A percentile compares a stretch with the other conserved stretches of the same genome.
Evolutionary conservation across 1,284 basidiomycete genomes (phyloP).

Genomic region (Bjerkandera adusta): DNA sequence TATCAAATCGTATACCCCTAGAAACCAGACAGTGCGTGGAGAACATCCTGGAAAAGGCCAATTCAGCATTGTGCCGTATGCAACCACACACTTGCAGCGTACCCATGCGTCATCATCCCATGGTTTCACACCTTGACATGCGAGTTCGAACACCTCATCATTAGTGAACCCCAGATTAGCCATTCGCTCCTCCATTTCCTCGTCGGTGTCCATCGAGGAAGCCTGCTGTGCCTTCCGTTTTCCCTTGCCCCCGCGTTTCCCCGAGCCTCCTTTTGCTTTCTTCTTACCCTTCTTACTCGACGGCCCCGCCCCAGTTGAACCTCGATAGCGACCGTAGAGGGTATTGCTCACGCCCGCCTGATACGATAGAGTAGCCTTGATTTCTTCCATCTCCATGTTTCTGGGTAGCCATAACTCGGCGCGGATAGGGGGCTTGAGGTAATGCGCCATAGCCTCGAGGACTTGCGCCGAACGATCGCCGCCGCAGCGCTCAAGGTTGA

Average conservation of each 20-base stretch:
- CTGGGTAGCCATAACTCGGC: neutral
- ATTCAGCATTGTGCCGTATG: no score
- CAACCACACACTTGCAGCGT: no score
- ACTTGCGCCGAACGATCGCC: neutral
- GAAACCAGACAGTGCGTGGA: no score
- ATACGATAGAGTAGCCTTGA: no score
- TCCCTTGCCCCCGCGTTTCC: constrained; percentile 10
- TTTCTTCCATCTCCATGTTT: no score
- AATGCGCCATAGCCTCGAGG: neutral
- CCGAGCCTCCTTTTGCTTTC: neutral
- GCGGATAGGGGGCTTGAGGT: neutral
- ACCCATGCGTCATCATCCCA: constrained; percentile 45
- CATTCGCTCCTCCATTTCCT: constrained; percentile 21
- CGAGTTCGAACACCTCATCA: constrained; percentile 35
- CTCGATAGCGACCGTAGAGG: no score
- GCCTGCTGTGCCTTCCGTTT: constrained; percentile 7
- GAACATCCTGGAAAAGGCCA: no score
- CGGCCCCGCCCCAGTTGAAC: no score
- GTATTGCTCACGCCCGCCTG: no score
- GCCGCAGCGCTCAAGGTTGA: neutral
- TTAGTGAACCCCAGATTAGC: constrained; percentile 35
- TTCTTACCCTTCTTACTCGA: neutral
- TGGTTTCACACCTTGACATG: constrained; percentile 40
- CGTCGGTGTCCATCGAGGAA: constrained; percentile 2
- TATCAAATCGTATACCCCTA: no score